Percentiles rank a stretch among this genome's conserved stretches.
These are phyloP conservation scores for Quercus rubra DNA, from an alignment of 306 rosid species.

Conservation along the genomic window DNA sequence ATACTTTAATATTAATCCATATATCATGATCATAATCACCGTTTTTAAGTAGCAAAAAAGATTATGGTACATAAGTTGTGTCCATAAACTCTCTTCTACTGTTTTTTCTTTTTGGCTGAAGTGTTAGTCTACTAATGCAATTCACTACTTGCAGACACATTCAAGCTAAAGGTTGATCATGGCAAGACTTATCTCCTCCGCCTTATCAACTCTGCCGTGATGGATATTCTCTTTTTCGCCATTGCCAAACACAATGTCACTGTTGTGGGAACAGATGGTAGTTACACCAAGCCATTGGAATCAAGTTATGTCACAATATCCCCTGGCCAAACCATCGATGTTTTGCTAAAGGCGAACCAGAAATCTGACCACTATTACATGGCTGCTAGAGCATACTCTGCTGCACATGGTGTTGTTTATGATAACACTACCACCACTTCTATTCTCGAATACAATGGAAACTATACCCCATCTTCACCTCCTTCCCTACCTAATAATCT, in stretches of 20 bases:
- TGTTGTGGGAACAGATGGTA: conserved; percentile 29
- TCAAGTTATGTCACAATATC: conserved; percentile 15
- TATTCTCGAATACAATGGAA: conserved; percentile 3
- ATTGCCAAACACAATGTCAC: conserved; percentile 26
- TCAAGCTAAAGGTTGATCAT: neutral
- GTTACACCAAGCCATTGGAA: conserved; percentile 29
- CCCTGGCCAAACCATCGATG: conserved; percentile 31
- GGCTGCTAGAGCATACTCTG: conserved; percentile 18
- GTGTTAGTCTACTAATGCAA: neutral
- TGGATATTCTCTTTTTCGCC: conserved; percentile 14
- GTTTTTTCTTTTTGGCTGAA: no score
- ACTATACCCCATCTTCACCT: neutral
- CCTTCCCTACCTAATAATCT: conserved; percentile 3
- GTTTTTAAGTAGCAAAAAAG: no score
- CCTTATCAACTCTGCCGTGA: conserved; percentile 11
- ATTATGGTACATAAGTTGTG: no score
- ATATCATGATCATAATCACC: no score
- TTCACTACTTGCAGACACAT: conserved; percentile 2
- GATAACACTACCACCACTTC: conserved; percentile 33
- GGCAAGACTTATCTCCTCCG: conserved; percentile 30
- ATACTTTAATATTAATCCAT: no score
- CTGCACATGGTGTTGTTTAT: neutral
- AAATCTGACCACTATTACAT: conserved; percentile 21
- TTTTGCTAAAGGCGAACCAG: conserved; percentile 21
- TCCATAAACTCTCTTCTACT: no score